Evolutionary conservation across 306 rosid species (phyloP), one percentile per base, ranked within the genome.

Genomic region (Lotus japonicus): DNA sequence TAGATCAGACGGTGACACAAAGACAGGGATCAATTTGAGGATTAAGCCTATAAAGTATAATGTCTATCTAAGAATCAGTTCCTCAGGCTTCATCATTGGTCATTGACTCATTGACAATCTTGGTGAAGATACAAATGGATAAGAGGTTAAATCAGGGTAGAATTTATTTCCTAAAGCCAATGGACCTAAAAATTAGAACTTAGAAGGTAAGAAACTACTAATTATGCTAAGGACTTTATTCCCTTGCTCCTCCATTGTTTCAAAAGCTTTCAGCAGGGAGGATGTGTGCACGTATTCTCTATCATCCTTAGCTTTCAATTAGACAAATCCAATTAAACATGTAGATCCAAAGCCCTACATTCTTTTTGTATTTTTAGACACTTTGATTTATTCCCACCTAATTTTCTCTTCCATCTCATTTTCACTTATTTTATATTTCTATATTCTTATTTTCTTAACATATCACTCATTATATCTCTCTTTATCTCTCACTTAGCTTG

Each of bases 1-100:
- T n/a, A n/a, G n/a, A n/a, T n/a, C n/a, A n/a, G n/a, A n/a, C n/a
- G n/a, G n/a, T n/a, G n/a, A n/a, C n/a, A n/a, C n/a, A n/a, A n/a
- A n/a, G n/a, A n/a, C n/a, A n/a, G n/a, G n/a, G n/a, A n/a, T n/a
- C n/a, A n/a, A n/a, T n/a, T n/a, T n/a, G n/a, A n/a, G n/a, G n/a
- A n/a, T n/a, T n/a, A n/a, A n/a, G n/a, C n/a, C n/a, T n/a, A n/a
- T n/a, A n/a, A 11, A 65, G 48, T 43, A 19, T 28, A 57, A 36
- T 16, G 63, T 57, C 18, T 64, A 62, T 59, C 31, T 66, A 49
- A 59, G 95, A 82, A 86, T 79, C 14, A 78, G 71, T 84, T 84
- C 88, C 68, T 53, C 51, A 17, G 2, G 43, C 18, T 19, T 52
- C 52, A 42, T 60, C n/a, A 67, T 17, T 68, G 66, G 48, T 72